Evolutionary conservation across 1,284 basidiomycete genomes (phyloP).

Genomic region (Sporisorium reilianum): DNA sequence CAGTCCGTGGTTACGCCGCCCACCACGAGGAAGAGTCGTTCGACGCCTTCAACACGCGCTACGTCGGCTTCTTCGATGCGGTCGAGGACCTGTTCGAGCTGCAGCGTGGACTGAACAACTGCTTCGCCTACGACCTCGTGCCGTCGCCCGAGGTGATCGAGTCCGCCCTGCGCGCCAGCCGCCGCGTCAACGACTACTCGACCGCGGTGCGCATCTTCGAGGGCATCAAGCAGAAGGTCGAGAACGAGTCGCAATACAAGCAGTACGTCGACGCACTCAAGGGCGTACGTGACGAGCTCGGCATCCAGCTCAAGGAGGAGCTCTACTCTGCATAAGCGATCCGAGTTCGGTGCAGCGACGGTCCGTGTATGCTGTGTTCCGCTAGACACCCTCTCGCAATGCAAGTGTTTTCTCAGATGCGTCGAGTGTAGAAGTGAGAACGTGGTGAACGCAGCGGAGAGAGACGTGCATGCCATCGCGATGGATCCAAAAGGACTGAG

Average conservation of each 20-base stretch:
- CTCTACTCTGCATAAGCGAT: constrained; percentile 51
- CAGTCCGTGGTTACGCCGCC: constrained; percentile 62
- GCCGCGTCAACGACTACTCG: constrained; percentile 95
- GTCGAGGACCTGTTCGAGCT: constrained; percentile 93
- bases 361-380: too few relatives aligned
- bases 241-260: constrained; percentile 67
- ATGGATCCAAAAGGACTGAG: too few relatives aligned
- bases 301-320: constrained; percentile 66
- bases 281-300: constrained; percentile 63
- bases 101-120: constrained; percentile 93
- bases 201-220: constrained; percentile 94
- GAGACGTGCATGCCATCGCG: too few relatives aligned
- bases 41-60: constrained; percentile 92
- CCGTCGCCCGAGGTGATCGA: constrained; percentile 89
- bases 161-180: constrained; percentile 86
- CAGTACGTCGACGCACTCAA: constrained; percentile 68
- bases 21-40: constrained; percentile 83
- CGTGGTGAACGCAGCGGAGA: too few relatives aligned
- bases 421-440: too few relatives aligned
- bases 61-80: constrained; percentile 90
- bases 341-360: too few relatives aligned
- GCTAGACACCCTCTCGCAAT: too few relatives aligned
- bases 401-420: too few relatives aligned
- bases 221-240: constrained; percentile 70
- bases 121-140: constrained; percentile 97